Conservation (phyloP, 768 basidiomycete genomes). For the Rhizopogon vesiculosus region DNA sequence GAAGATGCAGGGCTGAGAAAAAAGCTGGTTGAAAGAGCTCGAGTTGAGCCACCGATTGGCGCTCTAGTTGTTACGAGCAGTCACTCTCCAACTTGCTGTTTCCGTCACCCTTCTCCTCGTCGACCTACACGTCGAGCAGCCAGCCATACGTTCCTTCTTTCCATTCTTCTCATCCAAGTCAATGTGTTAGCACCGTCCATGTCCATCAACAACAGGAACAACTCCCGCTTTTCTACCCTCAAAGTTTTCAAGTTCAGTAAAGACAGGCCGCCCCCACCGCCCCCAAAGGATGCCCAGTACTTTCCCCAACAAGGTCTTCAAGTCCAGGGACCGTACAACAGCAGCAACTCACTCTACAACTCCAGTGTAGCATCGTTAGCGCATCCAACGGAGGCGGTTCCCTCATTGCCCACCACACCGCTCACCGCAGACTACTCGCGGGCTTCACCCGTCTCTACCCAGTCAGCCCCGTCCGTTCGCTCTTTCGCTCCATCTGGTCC, state of each 20-base stretch:
- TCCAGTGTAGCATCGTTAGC: constrained; percentile 45
- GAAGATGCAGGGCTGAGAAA: too few relatives aligned
- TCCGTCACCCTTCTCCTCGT: background rate
- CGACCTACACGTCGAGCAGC: too few relatives aligned
- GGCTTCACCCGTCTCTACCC: constrained; percentile 4
- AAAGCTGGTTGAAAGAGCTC: too few relatives aligned
- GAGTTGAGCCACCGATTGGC: too few relatives aligned
- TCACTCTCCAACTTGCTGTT: too few relatives aligned
- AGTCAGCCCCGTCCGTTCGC: constrained; percentile 11
- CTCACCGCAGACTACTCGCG: constrained; percentile 9
- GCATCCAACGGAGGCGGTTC: constrained; percentile 13
- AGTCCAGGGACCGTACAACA: background rate
- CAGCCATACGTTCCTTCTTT: too few relatives aligned
- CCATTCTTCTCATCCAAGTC: background rate
- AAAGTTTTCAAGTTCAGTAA: constrained; percentile 38
- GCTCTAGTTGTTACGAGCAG: too few relatives aligned
- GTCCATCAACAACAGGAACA: constrained; percentile 11
- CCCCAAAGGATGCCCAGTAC: constrained; percentile 59
- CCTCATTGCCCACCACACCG: constrained; percentile 25
- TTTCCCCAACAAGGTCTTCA: constrained; percentile 12
- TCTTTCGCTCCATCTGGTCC: background rate
- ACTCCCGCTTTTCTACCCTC: constrained; percentile 37
- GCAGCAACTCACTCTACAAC: constrained; percentile 32
- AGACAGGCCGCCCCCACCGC: constrained; percentile 44
- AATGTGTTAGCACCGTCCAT: background rate